Evolutionary conservation across 305 asterid species (phyloP), one percentile per base, ranked within the genome.

Genomic region (Fraxinus albicans): DNA sequence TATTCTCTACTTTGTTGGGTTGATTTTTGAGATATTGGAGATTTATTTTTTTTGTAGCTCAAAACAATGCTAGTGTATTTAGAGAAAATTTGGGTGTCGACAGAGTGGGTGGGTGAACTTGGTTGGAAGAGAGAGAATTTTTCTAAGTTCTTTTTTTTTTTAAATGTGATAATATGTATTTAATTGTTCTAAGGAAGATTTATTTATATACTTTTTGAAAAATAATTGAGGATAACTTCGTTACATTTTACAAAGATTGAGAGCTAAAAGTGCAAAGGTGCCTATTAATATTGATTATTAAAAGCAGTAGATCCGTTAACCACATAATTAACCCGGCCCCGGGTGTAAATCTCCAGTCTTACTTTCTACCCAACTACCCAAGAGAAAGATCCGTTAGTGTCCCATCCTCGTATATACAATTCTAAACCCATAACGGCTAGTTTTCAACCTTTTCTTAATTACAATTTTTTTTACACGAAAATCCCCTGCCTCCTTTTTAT

Each of bases 361-460:
- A 53, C 23, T 53, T 60, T 25, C 40, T 4, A 33, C 23, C 42
- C 42, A 9, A 6, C 40, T 4, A 33, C 23, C 42, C 42, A 9
- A 6, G 25, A 72, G 8, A 70, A 29, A 72, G 44, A 72, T 72
- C 76, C 44, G 76, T 72, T 33, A 33, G 1, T 12, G 44, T 13
- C 12, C 25, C 25, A 15, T 72, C 76, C 42, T 33, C 10, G 10
- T 72, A 29, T 6, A 31, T 33, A 6, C 35, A 13, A 5, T 4
- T 10, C 19, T 4, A 34, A 47, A 55, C 81, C 34, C 75, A 2
- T 34, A 78, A 78, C 81, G 81, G 81, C 81, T 78, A 78, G 58
- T 58, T 78, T 78, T 29, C 50, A 15, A 31, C 3, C 23, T 15
- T 29, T 31, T 70, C 42, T 69, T 69, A 27, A 69, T 69, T 35